A percentile compares a stretch with the other conserved stretches of the same genome.
Evolutionary conservation across 257 asterid genomes (phyloP).

Genomic region (Rhazya stricta): DNA sequence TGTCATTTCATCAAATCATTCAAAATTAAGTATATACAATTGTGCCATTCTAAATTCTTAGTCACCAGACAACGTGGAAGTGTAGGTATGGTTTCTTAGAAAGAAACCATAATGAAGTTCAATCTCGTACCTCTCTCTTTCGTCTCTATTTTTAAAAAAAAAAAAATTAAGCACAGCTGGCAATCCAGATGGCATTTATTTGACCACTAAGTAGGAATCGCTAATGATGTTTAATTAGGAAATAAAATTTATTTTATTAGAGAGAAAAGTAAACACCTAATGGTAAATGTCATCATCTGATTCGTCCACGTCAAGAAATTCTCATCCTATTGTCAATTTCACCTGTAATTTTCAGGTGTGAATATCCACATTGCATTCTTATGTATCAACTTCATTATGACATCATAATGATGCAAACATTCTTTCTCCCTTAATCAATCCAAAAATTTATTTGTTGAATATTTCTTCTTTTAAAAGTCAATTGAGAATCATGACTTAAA

Average conservation of each 20-base stretch:
- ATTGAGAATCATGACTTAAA: not conserved
- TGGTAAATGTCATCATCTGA: not conserved
- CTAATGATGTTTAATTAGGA: not conserved
- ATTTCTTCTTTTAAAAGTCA: not conserved
- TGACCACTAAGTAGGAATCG: not conserved
- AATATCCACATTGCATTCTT: too few relatives aligned
- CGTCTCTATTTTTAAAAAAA: too few relatives aligned
- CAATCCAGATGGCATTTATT: not conserved
- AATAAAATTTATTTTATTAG: too few relatives aligned
- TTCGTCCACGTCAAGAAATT: not conserved
- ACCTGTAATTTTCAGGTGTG: not conserved
- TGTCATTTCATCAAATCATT: too few relatives aligned
- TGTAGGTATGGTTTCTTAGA: not conserved
- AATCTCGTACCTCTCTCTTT: not conserved
- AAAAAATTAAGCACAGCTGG: too few relatives aligned
- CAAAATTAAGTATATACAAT: too few relatives aligned
- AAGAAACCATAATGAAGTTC: not conserved
- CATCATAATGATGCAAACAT: not conserved
- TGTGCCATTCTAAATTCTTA: too few relatives aligned
- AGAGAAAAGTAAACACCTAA: not conserved
- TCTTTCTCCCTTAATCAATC: not conserved
- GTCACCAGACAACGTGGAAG: not conserved
- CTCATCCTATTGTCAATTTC: not conserved
- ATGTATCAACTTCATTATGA: not conserved
- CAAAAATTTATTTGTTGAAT: too few relatives aligned